These are phyloP conservation scores for Hypomontagnella submonticulosa DNA, from an alignment of 495 filamentous ascomycete species.

Conservation along the genomic window DNA sequence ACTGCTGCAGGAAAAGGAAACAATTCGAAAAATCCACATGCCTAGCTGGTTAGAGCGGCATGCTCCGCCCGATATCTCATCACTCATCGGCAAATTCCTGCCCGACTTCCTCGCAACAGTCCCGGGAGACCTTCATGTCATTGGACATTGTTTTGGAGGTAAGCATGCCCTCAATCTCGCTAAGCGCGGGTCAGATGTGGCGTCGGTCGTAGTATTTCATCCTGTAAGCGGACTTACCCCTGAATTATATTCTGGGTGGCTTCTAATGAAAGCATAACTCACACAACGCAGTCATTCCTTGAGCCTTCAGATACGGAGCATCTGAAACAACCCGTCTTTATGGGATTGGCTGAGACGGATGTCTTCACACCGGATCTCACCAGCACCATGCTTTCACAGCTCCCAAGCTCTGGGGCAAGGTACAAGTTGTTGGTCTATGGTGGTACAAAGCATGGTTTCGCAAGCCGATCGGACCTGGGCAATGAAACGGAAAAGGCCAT, in stretches of 20 bases:
- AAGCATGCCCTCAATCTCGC: slow-evolving; percentile 26
- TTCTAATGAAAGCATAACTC: neutral
- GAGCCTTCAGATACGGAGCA: slow-evolving; percentile 8
- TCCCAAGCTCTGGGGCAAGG: slow-evolving; percentile 8
- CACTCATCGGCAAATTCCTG: slow-evolving; percentile 12
- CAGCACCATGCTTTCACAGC: slow-evolving; percentile 4
- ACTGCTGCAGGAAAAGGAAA: slow-evolving; percentile 4
- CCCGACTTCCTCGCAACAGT: slow-evolving; percentile 7
- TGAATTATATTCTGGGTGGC: too few relatives aligned
- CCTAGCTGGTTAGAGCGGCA: slow-evolving; percentile 17
- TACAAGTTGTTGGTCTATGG: slow-evolving; percentile 25
- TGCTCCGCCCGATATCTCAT: slow-evolving; percentile 8
- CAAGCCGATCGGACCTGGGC: slow-evolving; percentile 16
- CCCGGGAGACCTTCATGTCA: neutral
- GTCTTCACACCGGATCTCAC: slow-evolving; percentile 22
- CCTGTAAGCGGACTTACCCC: slow-evolving; percentile 4
- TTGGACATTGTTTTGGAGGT: slow-evolving; percentile 26
- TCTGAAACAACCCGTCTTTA: slow-evolving; percentile 13
- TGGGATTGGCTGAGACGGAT: slow-evolving; percentile 24
- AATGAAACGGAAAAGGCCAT: slow-evolving; percentile 19
- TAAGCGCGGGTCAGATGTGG: slow-evolving; percentile 2
- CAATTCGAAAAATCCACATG: slow-evolving; percentile 26
- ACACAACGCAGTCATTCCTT: slow-evolving; percentile 10
- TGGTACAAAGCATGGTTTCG: slow-evolving; percentile 22
- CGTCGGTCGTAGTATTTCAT: slow-evolving; percentile 20